Conservation (phyloP, 2,329 filamentous ascomycete genomes). For the Ampelomyces quisqualis region DNA sequence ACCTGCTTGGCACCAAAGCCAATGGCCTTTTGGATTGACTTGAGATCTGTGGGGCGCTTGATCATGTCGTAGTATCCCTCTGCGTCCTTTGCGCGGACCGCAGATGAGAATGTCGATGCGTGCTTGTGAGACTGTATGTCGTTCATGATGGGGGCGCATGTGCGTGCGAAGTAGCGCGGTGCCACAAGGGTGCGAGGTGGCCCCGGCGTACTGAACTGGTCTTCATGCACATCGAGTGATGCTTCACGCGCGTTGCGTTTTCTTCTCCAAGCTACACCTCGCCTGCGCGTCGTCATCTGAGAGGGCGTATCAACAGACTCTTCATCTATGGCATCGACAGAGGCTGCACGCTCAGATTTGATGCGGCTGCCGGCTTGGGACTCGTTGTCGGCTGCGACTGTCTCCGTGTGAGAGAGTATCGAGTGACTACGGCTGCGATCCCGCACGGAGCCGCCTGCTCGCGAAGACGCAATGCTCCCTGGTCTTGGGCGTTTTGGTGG, state of each 20-base stretch:
- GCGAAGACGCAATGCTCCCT: constrained; percentile 51
- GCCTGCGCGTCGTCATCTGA: constrained; percentile 36
- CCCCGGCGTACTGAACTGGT: constrained; percentile 29
- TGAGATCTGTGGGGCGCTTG: constrained; percentile 54
- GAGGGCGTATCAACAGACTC: constrained; percentile 32
- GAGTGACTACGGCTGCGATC: constrained; percentile 53
- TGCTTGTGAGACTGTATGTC: constrained; percentile 55
- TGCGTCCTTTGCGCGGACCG: constrained; percentile 53
- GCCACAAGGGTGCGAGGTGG: constrained; percentile 43
- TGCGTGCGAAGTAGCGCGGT: constrained; percentile 52
- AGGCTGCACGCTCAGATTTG: constrained; percentile 52
- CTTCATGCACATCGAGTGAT: constrained; percentile 36
- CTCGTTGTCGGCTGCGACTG: constrained; percentile 44
- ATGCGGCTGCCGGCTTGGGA: constrained; percentile 44
- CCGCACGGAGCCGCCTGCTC: constrained; percentile 47
- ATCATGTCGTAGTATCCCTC: constrained; percentile 56
- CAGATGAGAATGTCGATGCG: constrained; percentile 52
- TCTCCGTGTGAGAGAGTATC: constrained; percentile 49
- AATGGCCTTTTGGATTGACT: constrained; percentile 53
- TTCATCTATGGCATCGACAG: constrained; percentile 46
- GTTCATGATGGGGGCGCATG: constrained; percentile 52
- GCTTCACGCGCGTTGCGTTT: constrained; percentile 44
- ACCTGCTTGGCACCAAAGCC: constrained; percentile 61
- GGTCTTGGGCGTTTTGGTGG: constrained; percentile 32
- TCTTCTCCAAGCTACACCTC: constrained; percentile 41